Conservation (phyloP, 768 basidiomycete genomes). For the Paxillus ammoniavirescens region DNA sequence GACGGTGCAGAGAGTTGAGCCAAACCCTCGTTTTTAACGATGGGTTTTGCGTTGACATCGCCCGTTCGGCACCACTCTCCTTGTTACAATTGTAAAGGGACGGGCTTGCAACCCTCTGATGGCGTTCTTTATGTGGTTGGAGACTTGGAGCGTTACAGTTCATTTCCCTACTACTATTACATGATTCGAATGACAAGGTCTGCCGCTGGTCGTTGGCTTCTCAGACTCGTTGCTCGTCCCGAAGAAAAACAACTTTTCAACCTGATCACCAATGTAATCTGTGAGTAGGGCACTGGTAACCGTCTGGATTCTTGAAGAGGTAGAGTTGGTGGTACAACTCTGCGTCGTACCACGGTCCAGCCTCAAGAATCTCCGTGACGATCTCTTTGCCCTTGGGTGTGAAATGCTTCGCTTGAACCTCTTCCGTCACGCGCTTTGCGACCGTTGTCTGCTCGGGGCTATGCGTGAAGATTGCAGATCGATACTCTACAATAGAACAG, state of each 20-base stretch:
- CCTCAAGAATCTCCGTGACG: slow-evolving; percentile 70
- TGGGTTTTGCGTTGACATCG: slow-evolving; percentile 56
- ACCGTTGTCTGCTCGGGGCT: slow-evolving; percentile 67
- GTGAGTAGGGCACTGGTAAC: slow-evolving; percentile 93
- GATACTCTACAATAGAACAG: slow-evolving; percentile 62
- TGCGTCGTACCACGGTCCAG: slow-evolving; percentile 77
- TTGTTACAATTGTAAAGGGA: slow-evolving; percentile 59
- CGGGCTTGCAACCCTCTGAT: slow-evolving; percentile 53
- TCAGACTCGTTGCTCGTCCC: not conserved
- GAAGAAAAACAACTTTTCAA: not conserved
- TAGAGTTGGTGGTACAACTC: slow-evolving; percentile 86
- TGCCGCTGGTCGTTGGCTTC: too few relatives aligned
- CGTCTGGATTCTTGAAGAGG: slow-evolving; percentile 73
- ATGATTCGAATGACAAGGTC: not conserved
- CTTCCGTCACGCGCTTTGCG: slow-evolving; percentile 75
- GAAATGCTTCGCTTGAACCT: slow-evolving; percentile 84
- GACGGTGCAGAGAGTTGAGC: slow-evolving; percentile 60
- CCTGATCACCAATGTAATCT: slow-evolving; percentile 68
- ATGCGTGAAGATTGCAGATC: slow-evolving; percentile 86
- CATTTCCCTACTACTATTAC: not conserved
- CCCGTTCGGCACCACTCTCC: slow-evolving; percentile 60
- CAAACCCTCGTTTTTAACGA: slow-evolving; percentile 34
- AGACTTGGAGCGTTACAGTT: not conserved
- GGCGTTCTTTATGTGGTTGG: slow-evolving; percentile 36
- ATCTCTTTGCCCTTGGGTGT: slow-evolving; percentile 70